Conservation (phyloP, 208 protist genomes). For the Ichthyophonus hoferi region DNA sequence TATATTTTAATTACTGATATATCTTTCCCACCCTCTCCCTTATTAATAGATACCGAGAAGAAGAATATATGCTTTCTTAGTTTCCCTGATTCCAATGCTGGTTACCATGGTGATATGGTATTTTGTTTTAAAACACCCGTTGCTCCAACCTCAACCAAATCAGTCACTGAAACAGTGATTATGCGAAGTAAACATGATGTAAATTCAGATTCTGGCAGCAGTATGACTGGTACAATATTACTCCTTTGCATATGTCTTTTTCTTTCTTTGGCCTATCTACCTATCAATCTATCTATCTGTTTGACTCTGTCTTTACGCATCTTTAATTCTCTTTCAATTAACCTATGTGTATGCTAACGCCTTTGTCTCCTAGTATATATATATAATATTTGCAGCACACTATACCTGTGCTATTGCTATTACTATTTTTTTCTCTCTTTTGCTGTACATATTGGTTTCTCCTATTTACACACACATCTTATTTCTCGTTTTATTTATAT, state of each 20-base stretch:
- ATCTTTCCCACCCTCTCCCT: background rate
- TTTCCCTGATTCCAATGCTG: constrained; percentile 39
- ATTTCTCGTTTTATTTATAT: too few relatives aligned
- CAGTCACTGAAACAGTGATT: background rate
- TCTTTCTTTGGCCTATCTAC: background rate
- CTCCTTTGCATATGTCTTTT: background rate
- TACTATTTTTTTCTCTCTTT: background rate
- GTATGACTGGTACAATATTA: background rate
- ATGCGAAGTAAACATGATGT: too few relatives aligned
- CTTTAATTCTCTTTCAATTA: background rate
- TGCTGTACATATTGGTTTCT: background rate
- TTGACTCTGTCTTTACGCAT: too few relatives aligned
- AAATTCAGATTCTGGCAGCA: too few relatives aligned
- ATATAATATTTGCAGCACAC: background rate
- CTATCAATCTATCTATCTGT: background rate
- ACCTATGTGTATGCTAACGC: background rate
- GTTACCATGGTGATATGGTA: background rate
- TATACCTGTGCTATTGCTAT: too few relatives aligned
- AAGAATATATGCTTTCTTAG: constrained; percentile 26
- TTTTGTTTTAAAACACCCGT: constrained; percentile 30
- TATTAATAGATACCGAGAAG: constrained; percentile 23
- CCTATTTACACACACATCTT: too few relatives aligned
- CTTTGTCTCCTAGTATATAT: background rate
- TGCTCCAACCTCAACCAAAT: constrained; percentile 3
- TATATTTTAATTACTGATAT: too few relatives aligned